phyloP scores from a whole-genome alignment of 805 yeast species.

The Limtongozyma cylindracea region DNA sequence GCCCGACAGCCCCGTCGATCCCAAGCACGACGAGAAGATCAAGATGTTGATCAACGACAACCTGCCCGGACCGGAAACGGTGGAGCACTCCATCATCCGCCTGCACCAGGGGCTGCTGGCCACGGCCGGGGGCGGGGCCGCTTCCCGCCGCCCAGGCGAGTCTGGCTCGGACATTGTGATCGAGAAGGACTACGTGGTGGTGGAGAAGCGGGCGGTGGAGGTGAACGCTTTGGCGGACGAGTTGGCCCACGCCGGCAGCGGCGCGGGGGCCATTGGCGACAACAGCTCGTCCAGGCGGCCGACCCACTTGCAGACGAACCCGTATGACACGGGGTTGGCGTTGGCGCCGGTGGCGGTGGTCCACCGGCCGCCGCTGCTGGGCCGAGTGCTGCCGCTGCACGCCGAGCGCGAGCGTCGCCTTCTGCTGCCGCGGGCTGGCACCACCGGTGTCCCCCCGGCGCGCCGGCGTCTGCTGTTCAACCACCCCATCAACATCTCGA shows the following conservation, averaged over 20 bases:
- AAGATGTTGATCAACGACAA: conserved; percentile 15
- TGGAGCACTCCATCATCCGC: conserved; percentile 6
- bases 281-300: too few relatives aligned
- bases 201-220: conserved; percentile 85
- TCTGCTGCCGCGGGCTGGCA: too few relatives aligned
- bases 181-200: conserved; percentile 81
- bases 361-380: conserved; percentile 3
- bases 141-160: conserved; percentile 2
- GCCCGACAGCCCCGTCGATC: too few relatives aligned
- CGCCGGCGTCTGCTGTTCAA: too few relatives aligned
- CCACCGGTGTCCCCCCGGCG: too few relatives aligned
- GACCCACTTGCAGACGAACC: too few relatives aligned
- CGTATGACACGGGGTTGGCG: too few relatives aligned
- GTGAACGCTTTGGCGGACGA: conserved; percentile 93
- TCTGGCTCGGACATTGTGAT: conserved; percentile 19
- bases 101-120: conserved; percentile 1
- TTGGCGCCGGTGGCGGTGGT: conserved; percentile 6
- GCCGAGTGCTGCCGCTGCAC: conserved; percentile 16
- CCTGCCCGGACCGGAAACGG: conserved; percentile 15
- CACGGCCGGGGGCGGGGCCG: conserved; percentile 1
- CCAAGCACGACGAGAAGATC: conserved; percentile 13
- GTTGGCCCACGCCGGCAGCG: conserved; percentile 35
- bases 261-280: too few relatives aligned
- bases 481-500: conserved; percentile 37
- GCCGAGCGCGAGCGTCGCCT: conserved; percentile 22